phyloP scores from a whole-genome alignment of 2,329 filamentous ascomycete genomes.

The Knufia petricola region DNA sequence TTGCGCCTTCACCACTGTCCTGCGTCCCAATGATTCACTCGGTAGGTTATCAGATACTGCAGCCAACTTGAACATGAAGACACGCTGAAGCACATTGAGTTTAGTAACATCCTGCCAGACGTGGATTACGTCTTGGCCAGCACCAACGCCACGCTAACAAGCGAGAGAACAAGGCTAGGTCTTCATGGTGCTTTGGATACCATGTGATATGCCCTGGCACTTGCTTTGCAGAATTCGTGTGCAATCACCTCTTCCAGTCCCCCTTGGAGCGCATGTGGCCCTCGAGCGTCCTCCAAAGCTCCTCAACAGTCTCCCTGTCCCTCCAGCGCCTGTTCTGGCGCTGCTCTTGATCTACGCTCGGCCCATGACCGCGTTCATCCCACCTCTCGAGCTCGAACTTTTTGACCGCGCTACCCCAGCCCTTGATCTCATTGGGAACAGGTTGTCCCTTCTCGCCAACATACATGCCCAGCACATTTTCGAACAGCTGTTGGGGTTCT shows the following conservation, averaged over 20 bases:
- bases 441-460: slow-evolving; percentile 85
- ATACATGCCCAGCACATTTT: slow-evolving; percentile 75
- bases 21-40: too few species aligned
- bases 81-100: too few species aligned
- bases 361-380: slow-evolving; percentile 40
- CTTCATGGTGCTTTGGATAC: too few species aligned
- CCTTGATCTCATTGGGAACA: slow-evolving; percentile 64
- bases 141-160: too few species aligned
- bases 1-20: too few species aligned
- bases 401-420: slow-evolving; percentile 78
- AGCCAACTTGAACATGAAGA: too few species aligned
- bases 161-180: too few species aligned
- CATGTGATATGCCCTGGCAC: too few species aligned
- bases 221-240: too few species aligned
- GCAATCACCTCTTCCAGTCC: slow-evolving; percentile 19
- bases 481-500: slow-evolving; percentile 77
- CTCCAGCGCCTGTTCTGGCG: slow-evolving; percentile 55
- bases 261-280: slow-evolving; percentile 75
- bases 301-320: slow-evolving; percentile 85
- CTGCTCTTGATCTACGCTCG: slow-evolving; percentile 24
- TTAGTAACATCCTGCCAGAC: too few species aligned
- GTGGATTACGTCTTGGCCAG: too few species aligned
- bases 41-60: too few species aligned
- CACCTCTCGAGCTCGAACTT: slow-evolving; percentile 77
- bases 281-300: slow-evolving; percentile 85